Conservation (phyloP, 2,329 filamentous ascomycete genomes). For the Aspergillus glaucus region DNA sequence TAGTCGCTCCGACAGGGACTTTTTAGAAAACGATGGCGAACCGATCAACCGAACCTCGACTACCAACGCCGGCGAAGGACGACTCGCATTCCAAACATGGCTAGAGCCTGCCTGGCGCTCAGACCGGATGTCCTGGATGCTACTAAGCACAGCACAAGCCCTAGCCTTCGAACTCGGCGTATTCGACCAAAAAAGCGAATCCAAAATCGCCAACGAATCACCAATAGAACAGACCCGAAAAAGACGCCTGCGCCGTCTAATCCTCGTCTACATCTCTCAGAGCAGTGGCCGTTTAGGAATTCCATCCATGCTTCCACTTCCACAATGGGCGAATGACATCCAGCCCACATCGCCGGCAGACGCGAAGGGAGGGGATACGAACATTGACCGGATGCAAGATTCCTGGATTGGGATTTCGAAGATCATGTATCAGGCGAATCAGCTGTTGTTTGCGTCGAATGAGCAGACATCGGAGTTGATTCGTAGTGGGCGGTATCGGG, state of each 20-base stretch:
- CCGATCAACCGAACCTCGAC: conserved; percentile 40
- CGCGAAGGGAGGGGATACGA: conserved; percentile 24
- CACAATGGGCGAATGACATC: conserved; percentile 37
- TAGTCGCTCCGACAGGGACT: conserved; percentile 46
- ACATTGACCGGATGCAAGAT: conserved; percentile 59
- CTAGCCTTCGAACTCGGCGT: conserved; percentile 91
- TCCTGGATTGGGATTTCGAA: conserved; percentile 93
- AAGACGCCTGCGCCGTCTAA: conserved; percentile 75
- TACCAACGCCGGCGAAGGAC: conserved; percentile 65
- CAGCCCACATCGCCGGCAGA: conserved; percentile 25
- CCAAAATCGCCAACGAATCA: conserved; percentile 48
- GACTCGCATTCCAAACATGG: conserved; percentile 82
- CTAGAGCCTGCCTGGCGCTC: conserved; percentile 91
- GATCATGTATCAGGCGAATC: conserved; percentile 85
- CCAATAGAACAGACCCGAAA: conserved; percentile 64
- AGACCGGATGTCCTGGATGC: conserved; percentile 97
- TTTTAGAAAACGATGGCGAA: conserved; percentile 32
- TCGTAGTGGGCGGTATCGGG: conserved; percentile 75
- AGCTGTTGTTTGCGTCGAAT: conserved; percentile 78
- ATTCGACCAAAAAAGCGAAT: conserved; percentile 82
- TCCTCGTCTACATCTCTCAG: conserved; percentile 88
- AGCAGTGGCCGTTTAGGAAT: conserved; percentile 87
- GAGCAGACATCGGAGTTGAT: conserved; percentile 86
- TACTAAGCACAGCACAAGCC: conserved; percentile 83
- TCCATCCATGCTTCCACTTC: conserved; percentile 79